A percentile compares a stretch with the other conserved stretches of the same genome.
Evolutionary conservation across 768 basidiomycete genomes (phyloP).

Genomic region (Russula sp.): DNA sequence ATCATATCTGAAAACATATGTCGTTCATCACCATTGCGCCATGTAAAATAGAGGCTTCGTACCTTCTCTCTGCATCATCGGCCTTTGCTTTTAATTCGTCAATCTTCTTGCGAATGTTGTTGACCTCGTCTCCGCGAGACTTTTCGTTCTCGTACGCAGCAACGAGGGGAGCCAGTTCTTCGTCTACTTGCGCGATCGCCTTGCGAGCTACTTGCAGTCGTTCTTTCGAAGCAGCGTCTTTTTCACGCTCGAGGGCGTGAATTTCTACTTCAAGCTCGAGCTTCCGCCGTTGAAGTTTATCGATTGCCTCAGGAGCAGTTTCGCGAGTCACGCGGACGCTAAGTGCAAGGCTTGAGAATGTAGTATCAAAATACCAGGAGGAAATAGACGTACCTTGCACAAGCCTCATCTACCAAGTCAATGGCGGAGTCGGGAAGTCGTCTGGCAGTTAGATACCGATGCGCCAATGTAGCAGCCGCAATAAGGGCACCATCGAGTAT

Average conservation of each 20-base stretch:
- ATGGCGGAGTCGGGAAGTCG: conserved; percentile 84
- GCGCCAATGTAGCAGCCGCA: conserved; percentile 84
- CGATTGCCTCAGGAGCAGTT: conserved; percentile 91
- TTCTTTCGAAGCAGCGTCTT: conserved; percentile 84
- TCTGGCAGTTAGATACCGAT: conserved; percentile 85
- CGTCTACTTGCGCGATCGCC: conserved; percentile 78
- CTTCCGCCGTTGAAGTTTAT: conserved; percentile 83
- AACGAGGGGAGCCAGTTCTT: conserved; percentile 76
- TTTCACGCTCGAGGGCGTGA: conserved; percentile 90
- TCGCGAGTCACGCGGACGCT: conserved; percentile 90
- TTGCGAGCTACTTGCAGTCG: conserved; percentile 71
- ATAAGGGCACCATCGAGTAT: conserved; percentile 89
- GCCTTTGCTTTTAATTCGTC: conserved; percentile 91
- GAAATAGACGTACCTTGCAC: conserved; percentile 59
- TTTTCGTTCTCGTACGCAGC: conserved; percentile 89
- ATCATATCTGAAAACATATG: conserved; percentile 39
- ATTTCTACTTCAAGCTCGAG: conserved; percentile 93
- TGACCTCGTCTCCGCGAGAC: conserved; percentile 75
- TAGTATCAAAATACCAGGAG: not conserved
- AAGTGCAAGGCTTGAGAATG: conserved; percentile 25
- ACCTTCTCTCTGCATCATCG: conserved; percentile 88
- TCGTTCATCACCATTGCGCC: conserved; percentile 24
- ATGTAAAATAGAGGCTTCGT: conserved; percentile 24
- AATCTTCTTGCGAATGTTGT: conserved; percentile 69
- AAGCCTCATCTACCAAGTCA: conserved; percentile 90